A percentile compares a stretch with the other conserved stretches of the same genome.
These are phyloP conservation scores for Ulmus americana DNA, from an alignment of 331 rosid species.

Conservation along the genomic window DNA sequence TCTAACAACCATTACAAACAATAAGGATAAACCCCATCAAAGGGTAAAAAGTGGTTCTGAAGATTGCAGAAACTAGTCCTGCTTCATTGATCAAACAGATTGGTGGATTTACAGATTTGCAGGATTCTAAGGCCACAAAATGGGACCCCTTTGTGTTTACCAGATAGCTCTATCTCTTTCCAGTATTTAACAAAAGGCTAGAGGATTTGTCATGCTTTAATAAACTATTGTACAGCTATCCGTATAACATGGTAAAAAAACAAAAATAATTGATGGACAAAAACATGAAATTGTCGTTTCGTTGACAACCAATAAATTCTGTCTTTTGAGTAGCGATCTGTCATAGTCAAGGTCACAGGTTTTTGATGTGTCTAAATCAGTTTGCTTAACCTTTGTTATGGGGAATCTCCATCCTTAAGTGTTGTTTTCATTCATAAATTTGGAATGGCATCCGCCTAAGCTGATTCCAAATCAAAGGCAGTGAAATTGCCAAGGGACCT, in stretches of 20 bases:
- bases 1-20: conserved; percentile 12
- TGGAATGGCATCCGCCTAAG: conserved; percentile 10
- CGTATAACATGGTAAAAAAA: conserved; percentile 26
- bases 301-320: conserved; percentile 21
- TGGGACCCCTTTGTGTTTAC: conserved; percentile 31
- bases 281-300: conserved; percentile 26
- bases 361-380: conserved; percentile 20
- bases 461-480: conserved; percentile 11
- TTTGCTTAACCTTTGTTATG: neutral
- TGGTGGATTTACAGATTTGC: conserved; percentile 28
- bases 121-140: conserved; percentile 19
- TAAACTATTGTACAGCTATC: conserved; percentile 26
- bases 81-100: conserved; percentile 29
- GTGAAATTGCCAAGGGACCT: conserved; percentile 1
- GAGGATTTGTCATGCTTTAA: conserved; percentile 33
- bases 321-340: conserved; percentile 34
- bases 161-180: conserved; percentile 22
- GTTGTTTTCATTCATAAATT: conserved; percentile 25
- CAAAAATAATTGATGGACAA: conserved; percentile 44
- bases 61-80: conserved; percentile 17
- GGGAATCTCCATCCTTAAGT: conserved; percentile 4
- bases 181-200: conserved; percentile 28
- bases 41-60: conserved; percentile 23
- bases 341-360: conserved; percentile 34
- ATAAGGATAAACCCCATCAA: conserved; percentile 22